phyloP scores from a whole-genome alignment of 2,329 filamentous ascomycete genomes.

The Septoria petroselini region DNA sequence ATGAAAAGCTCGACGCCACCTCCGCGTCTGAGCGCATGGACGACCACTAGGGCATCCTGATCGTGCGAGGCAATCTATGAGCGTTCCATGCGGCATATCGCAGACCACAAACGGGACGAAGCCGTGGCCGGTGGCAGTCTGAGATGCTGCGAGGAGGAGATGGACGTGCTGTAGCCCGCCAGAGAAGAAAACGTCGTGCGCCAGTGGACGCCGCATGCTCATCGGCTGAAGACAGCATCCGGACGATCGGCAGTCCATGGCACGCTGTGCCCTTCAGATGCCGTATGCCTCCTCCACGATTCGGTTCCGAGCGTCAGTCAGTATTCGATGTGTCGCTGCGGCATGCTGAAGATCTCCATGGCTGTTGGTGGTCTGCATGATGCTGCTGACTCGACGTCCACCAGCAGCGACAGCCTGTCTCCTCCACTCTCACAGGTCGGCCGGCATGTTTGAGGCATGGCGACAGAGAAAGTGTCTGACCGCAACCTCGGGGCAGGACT shows the following conservation, averaged over 20 bases:
- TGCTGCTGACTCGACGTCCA: slow-evolving; percentile 1
- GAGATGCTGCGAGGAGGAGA: not conserved
- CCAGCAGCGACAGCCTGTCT: not conserved
- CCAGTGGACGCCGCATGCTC: slow-evolving; percentile 7
- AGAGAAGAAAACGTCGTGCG: too few relatives aligned
- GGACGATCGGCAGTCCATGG: slow-evolving; percentile 10
- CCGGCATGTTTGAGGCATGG: not conserved
- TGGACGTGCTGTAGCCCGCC: too few relatives aligned
- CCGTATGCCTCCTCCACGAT: slow-evolving; percentile 7
- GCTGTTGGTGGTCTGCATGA: slow-evolving; percentile 1
- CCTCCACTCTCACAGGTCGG: not conserved
- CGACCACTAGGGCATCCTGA: slow-evolving; percentile 14
- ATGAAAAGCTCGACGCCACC: slow-evolving; percentile 24
- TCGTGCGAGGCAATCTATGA: slow-evolving; percentile 25
- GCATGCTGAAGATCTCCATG: not conserved
- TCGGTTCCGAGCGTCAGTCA: slow-evolving; percentile 11
- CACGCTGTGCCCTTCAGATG: not conserved
- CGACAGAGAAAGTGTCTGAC: not conserved
- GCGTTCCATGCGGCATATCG: slow-evolving; percentile 19
- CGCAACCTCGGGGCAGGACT: too few relatives aligned
- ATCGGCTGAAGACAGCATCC: slow-evolving; percentile 3
- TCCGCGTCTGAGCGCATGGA: slow-evolving; percentile 10
- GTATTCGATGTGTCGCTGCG: not conserved
- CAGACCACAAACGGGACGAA: not conserved
- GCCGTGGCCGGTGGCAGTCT: not conserved